Conservation (phyloP, 1,284 basidiomycete species). For the Phylloporus sp. region DNA sequence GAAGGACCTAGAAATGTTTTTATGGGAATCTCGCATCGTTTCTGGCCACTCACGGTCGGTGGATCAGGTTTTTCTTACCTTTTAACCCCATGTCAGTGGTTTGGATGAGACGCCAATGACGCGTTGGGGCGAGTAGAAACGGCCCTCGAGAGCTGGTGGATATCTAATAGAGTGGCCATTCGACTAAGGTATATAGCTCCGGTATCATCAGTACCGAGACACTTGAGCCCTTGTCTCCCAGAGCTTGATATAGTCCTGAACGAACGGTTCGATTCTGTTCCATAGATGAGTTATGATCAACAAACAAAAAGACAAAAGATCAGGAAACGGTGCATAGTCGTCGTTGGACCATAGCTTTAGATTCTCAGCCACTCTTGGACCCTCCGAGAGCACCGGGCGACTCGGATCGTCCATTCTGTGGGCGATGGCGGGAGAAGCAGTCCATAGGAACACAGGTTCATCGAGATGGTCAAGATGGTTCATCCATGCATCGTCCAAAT, state of each 20-base stretch:
- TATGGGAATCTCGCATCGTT: too few species aligned
- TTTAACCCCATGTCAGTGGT: too few species aligned
- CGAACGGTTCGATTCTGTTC: neutral
- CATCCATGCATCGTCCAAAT: neutral
- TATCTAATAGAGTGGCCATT: neutral
- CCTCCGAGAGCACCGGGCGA: neutral
- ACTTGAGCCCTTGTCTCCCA: neutral
- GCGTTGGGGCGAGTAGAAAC: too few species aligned
- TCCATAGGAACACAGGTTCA: neutral
- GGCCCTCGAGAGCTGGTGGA: neutral
- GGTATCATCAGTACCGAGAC: neutral
- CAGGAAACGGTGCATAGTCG: neutral
- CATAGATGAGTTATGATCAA: neutral
- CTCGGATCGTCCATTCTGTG: neutral
- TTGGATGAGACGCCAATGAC: too few species aligned
- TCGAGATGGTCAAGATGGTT: neutral
- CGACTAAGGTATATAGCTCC: neutral
- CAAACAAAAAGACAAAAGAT: neutral
- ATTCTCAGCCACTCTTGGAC: too few species aligned
- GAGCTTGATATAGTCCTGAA: neutral
- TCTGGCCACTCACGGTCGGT: too few species aligned
- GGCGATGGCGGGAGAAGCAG: neutral
- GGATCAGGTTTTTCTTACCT: too few species aligned
- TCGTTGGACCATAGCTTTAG: too few species aligned
- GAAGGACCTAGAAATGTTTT: too few species aligned